These are phyloP conservation scores for Gynostemma pentaphyllum DNA, from an alignment of 306 rosid genomes.

Conservation along the genomic window DNA sequence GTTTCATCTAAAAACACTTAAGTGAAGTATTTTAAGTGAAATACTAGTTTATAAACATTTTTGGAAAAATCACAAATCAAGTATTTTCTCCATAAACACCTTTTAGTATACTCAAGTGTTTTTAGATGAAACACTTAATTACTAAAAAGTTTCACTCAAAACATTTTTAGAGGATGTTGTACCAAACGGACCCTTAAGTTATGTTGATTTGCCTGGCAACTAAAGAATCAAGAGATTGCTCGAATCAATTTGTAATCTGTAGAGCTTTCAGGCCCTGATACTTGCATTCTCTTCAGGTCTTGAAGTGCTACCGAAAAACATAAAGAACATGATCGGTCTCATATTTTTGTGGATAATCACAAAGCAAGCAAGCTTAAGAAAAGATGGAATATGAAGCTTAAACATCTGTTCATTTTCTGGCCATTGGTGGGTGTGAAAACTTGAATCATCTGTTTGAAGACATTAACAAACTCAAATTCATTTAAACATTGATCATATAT, in stretches of 20 bases:
- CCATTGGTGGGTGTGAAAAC: neutral
- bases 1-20: too few species aligned
- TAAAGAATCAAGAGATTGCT: slow-evolving; percentile 4
- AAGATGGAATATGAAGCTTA: slow-evolving; percentile 3
- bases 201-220: neutral
- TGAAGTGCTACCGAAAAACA: slow-evolving; percentile 9
- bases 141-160: too few species aligned
- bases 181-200: too few species aligned
- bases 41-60: too few species aligned
- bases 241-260: slow-evolving; percentile 8
- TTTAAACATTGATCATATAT: neutral
- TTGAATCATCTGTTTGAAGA: slow-evolving; percentile 7
- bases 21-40: too few species aligned
- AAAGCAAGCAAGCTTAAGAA: neutral
- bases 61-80: too few species aligned
- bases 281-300: slow-evolving; percentile 9
- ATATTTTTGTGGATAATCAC: neutral
- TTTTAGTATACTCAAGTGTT: too few species aligned
- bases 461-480: neutral
- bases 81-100: too few species aligned
- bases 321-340: slow-evolving; percentile 13
- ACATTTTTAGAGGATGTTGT: too few species aligned
- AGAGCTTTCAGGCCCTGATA: slow-evolving; percentile 1
- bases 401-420: neutral
- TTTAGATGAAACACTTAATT: too few species aligned